A percentile compares a stretch with the other conserved stretches of the same genome.
These are phyloP conservation scores for Phellinidium pouzarii DNA, from an alignment of 1,284 basidiomycete species.

Conservation along the genomic window DNA sequence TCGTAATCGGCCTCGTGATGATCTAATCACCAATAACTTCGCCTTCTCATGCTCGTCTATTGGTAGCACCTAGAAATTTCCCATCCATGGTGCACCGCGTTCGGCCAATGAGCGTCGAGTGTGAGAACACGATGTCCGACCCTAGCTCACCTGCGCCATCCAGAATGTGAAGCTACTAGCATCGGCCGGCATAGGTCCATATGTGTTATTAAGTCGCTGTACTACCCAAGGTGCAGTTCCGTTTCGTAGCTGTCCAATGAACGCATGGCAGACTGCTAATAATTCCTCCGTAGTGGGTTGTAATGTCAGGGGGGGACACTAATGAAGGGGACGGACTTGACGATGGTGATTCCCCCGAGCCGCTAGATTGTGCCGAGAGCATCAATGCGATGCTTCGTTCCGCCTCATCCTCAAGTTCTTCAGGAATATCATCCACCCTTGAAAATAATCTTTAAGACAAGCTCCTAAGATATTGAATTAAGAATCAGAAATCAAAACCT, in stretches of 20 bases:
- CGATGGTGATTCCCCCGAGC: constrained; percentile 16
- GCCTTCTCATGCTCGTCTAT: constrained; percentile 94
- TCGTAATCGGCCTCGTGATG: constrained; percentile 68
- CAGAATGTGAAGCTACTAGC: constrained; percentile 77
- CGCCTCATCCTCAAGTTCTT: constrained; percentile 38
- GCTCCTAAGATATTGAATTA: background rate
- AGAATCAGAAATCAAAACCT: constrained; percentile 30
- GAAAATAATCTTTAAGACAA: background rate
- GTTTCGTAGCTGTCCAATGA: constrained; percentile 73
- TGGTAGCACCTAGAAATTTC: constrained; percentile 61
- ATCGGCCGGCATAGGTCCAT: constrained; percentile 64
- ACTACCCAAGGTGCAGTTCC: constrained; percentile 90
- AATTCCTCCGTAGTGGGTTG: constrained; percentile 44
- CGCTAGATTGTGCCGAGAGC: constrained; percentile 26
- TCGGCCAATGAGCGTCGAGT: constrained; percentile 3
- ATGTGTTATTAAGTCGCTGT: constrained; percentile 73
- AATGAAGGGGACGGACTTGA: constrained; percentile 9
- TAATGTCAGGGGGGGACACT: background rate
- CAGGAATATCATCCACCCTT: constrained; percentile 49
- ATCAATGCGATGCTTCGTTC: constrained; percentile 26
- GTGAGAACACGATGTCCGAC: background rate
- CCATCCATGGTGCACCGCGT: background rate
- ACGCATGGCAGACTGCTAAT: constrained; percentile 70
- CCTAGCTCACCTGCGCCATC: constrained; percentile 64
- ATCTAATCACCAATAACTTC: constrained; percentile 85